These are phyloP conservation scores for Annona cherimola DNA, from an alignment of 164 flowering plant genomes.

Conservation along the genomic window DNA sequence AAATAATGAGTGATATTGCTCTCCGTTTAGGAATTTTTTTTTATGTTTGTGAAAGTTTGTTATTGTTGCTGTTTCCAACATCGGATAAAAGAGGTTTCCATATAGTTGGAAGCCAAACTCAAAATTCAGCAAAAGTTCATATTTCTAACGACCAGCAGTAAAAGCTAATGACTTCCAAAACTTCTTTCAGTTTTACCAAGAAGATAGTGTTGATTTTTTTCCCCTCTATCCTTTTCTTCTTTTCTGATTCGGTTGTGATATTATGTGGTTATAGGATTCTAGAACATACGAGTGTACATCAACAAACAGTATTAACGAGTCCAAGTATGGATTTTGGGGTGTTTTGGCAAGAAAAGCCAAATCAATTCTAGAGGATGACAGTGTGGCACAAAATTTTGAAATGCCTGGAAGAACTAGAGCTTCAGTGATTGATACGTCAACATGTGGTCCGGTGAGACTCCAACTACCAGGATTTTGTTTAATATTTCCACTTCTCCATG, in stretches of 20 bases:
- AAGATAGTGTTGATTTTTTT: too few relatives aligned
- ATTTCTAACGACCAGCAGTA: too few relatives aligned
- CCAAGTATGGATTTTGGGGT: constrained; percentile 80
- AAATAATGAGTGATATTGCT: too few relatives aligned
- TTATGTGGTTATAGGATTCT: constrained; percentile 37
- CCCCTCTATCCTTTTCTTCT: neutral
- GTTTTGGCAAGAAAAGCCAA: constrained; percentile 86
- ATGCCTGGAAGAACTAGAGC: constrained; percentile 21
- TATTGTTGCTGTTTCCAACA: too few relatives aligned
- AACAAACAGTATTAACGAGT: constrained; percentile 37
- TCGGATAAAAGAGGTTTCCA: too few relatives aligned
- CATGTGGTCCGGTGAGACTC: constrained; percentile 39
- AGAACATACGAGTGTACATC: constrained; percentile 46
- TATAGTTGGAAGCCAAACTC: too few relatives aligned
- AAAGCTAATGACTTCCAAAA: too few relatives aligned
- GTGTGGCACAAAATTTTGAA: constrained; percentile 29
- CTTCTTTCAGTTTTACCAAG: too few relatives aligned
- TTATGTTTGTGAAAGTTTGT: too few relatives aligned
- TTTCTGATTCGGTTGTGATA: constrained; percentile 6
- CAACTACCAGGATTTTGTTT: neutral
- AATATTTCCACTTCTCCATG: neutral
- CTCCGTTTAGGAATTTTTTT: too few relatives aligned
- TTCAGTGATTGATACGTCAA: constrained; percentile 23
- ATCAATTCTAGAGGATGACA: constrained; percentile 77
- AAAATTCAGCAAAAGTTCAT: too few relatives aligned